Evolutionary conservation across 2,329 filamentous ascomycete genomes (phyloP).

Genomic region (Colletotrichum magnum): DNA sequence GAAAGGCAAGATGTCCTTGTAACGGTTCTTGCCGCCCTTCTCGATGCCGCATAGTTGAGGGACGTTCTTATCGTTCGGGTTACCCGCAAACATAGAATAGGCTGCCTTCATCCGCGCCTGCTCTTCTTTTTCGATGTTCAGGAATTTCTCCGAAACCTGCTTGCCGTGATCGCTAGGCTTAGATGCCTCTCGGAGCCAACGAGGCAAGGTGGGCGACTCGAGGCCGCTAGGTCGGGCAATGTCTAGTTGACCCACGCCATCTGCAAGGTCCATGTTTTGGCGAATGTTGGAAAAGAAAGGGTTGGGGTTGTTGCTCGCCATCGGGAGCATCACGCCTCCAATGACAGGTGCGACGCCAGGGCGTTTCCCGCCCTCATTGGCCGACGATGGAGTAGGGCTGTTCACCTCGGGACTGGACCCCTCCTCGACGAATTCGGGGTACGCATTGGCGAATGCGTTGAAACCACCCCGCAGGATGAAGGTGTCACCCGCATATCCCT

Average conservation of each 20-base stretch:
- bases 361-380: conserved; percentile 60
- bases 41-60: conserved; percentile 89
- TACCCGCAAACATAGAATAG: conserved; percentile 63
- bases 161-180: conserved; percentile 81
- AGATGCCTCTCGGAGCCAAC: conserved; percentile 82
- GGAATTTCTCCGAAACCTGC: conserved; percentile 84
- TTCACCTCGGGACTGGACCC: conserved; percentile 52
- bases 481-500: conserved; percentile 82
- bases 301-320: conserved; percentile 77
- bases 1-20: conserved; percentile 98
- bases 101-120: conserved; percentile 93
- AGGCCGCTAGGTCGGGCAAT: conserved; percentile 62
- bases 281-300: conserved; percentile 97
- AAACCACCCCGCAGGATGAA: conserved; percentile 89
- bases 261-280: conserved; percentile 95
- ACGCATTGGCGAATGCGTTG: conserved; percentile 76
- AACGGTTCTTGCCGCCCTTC: conserved; percentile 94
- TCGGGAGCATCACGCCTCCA: conserved; percentile 88
- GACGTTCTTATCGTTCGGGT: conserved; percentile 46
- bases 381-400: conserved; percentile 58
- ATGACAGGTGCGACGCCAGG: conserved; percentile 79
- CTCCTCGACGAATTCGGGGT: conserved; percentile 74
- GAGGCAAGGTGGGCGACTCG: conserved; percentile 71
- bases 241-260: conserved; percentile 89
- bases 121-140: conserved; percentile 87